phyloP scores from a whole-genome alignment of 2,329 filamentous ascomycete species.

The Diaporthe velutina region DNA sequence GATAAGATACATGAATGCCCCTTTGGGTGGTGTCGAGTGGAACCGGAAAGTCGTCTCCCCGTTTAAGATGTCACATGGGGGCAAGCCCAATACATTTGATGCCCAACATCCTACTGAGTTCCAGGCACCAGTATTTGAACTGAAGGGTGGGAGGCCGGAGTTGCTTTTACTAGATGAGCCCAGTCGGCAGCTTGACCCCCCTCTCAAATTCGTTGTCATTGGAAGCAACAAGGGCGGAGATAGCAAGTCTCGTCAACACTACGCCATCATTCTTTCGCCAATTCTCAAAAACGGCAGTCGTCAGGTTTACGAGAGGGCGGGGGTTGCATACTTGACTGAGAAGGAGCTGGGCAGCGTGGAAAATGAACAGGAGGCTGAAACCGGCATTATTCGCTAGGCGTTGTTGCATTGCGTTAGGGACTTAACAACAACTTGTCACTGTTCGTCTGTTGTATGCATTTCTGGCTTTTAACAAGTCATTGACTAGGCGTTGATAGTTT shows the following conservation, averaged over 20 bases:
- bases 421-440: too few relatives aligned
- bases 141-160: neutral
- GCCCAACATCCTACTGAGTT: neutral
- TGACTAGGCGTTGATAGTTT: too few relatives aligned
- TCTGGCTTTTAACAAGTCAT: too few relatives aligned
- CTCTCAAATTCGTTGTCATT: neutral
- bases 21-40: neutral
- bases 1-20: neutral
- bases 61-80: neutral
- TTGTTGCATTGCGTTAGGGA: too few relatives aligned
- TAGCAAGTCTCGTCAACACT: neutral
- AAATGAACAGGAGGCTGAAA: neutral
- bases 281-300: neutral
- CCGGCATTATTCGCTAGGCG: neutral
- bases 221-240: neutral
- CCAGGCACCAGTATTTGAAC: neutral
- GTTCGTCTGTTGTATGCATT: too few relatives aligned
- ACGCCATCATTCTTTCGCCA: neutral
- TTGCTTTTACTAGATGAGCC: neutral
- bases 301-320: neutral
- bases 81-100: too few relatives aligned
- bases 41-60: neutral
- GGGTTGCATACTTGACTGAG: neutral
- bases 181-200: neutral
- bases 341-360: neutral